Evolutionary conservation across 495 filamentous ascomycete species (phyloP).

Genomic region (Xylaria nigripes): DNA sequence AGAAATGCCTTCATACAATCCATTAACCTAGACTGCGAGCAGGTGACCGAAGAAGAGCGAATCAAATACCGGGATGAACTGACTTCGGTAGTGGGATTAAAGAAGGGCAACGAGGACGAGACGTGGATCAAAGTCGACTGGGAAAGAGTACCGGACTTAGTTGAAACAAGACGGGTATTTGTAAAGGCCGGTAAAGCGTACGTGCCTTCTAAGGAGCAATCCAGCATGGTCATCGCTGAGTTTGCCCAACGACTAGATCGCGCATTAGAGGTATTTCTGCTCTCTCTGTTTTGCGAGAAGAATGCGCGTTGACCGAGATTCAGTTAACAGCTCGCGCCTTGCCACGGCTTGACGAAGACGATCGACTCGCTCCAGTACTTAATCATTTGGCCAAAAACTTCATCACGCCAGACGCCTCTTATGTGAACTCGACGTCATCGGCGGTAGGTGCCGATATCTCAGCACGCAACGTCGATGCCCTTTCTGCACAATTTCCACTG

Average conservation of each 20-base stretch:
- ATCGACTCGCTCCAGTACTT: constrained; percentile 88
- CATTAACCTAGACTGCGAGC: constrained; percentile 64
- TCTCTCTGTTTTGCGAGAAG: not conserved
- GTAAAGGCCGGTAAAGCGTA: constrained; percentile 79
- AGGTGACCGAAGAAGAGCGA: constrained; percentile 68
- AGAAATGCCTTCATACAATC: constrained; percentile 66
- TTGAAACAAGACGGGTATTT: constrained; percentile 70
- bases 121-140: constrained; percentile 94
- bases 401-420: constrained; percentile 76
- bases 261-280: constrained; percentile 60
- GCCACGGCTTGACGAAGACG: constrained; percentile 91
- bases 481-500: constrained; percentile 80
- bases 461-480: constrained; percentile 69
- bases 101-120: constrained; percentile 55
- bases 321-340: constrained; percentile 81
- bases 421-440: constrained; percentile 45
- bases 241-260: constrained; percentile 71
- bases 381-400: constrained; percentile 89
- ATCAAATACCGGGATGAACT: constrained; percentile 39
- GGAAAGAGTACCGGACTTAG: constrained; percentile 82
- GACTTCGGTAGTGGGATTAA: constrained; percentile 22
- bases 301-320: constrained; percentile 8
- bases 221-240: constrained; percentile 80
- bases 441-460: constrained; percentile 62
- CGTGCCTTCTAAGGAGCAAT: constrained; percentile 77